These are phyloP conservation scores for Rhizophora mangle DNA, from an alignment of 345 rosid species.

Conservation along the genomic window DNA sequence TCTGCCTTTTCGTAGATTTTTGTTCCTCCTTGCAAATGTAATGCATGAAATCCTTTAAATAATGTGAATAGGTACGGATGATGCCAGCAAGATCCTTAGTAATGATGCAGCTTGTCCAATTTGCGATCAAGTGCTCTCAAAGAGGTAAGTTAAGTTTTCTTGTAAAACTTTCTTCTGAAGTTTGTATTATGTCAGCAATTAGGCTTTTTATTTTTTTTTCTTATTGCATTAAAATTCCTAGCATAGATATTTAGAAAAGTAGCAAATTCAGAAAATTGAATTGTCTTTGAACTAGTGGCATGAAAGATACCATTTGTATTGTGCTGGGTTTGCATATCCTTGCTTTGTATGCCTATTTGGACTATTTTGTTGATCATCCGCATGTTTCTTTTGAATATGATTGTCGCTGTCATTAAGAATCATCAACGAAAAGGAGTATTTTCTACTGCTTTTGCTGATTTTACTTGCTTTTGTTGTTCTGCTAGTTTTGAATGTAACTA, in stretches of 20 bases:
- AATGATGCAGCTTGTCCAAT: conserved; percentile 90
- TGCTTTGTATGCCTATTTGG: not conserved
- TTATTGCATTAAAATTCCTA: no score
- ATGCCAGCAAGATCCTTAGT: conserved; percentile 82
- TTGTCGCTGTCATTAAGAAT: not conserved
- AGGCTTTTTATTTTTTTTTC: no score
- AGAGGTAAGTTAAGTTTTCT: conserved; percentile 46
- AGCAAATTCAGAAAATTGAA: no score
- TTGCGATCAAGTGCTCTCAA: conserved; percentile 94
- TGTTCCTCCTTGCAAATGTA: not conserved
- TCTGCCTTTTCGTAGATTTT: not conserved
- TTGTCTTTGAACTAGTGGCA: not conserved
- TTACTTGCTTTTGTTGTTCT: not conserved
- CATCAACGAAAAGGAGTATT: not conserved
- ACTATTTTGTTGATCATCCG: not conserved
- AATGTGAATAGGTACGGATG: conserved; percentile 67
- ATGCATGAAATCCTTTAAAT: conserved; percentile 27
- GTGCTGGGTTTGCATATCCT: not conserved
- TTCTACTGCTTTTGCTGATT: not conserved
- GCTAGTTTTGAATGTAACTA: conserved; percentile 14
- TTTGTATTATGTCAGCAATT: not conserved
- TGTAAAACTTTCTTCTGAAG: conserved; percentile 1
- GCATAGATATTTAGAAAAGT: no score
- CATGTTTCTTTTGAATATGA: not conserved
- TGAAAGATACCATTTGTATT: not conserved